Evolutionary conservation across 176 grass and related monocot species (phyloP), one percentile per base, ranked within the genome.

Genomic region (Oryza punctata): DNA sequence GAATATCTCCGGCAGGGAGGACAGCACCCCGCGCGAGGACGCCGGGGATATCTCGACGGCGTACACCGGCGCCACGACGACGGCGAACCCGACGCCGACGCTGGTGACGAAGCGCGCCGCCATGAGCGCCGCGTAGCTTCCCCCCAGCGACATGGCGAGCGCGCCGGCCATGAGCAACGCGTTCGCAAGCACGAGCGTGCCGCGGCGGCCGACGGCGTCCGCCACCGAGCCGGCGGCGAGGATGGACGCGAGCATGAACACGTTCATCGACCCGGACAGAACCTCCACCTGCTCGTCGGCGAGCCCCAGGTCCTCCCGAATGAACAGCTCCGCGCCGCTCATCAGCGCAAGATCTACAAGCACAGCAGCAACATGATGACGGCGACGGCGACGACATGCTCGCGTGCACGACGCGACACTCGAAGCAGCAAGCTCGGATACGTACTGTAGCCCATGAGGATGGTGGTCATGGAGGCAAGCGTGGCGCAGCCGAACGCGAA

Each of bases 291-390:
- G 37, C 5, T 29, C 80, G 70, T 87, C 78, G 16, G 78, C 73
- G 67, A 87, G 12, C 10, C 50, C 15, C 21, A 82, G 77, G 70
- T 87, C 85, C 7, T 87, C 77, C 80, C 80, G 35, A 18, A 82
- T 87, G 85, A 87, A 87, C 61, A 87, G 65, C 38, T 87, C 67
- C 15, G 85, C 85, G 14, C 78, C 85, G 75, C 85, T 87, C 85
- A 87, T 82, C 78, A 87, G 70, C 46, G 70, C 85, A 19, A 81
- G 50, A 77, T 87, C 85, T 87, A 41, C 70, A 70, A 23, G 33
- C 16, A 69, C 4, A n/a, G n/a, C 66, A 57, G 6, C 54, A 69
- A 40, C 3, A 40, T 1, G 10, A 69, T 8, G 67, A 23, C 49
- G 49, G 16, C 49, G 5, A 52, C 50, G 47, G 47, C 15, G 50